Evolutionary conservation across 345 rosid species (phyloP).

Genomic region (Gossypium stocksii): DNA sequence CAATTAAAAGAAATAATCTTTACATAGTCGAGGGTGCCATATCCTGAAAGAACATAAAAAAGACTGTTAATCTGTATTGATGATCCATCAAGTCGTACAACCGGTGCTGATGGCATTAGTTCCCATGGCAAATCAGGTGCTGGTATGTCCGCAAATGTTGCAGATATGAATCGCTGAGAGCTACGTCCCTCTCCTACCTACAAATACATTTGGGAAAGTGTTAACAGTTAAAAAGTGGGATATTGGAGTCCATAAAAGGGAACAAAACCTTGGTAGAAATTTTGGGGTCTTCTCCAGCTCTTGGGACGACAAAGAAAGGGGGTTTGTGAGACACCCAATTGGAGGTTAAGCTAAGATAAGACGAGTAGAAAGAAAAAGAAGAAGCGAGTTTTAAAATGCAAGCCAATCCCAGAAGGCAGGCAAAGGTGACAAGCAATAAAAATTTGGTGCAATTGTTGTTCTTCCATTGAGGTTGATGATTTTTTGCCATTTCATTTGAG

Average conservation of each 20-base stretch:
- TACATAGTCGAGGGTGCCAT: slow-evolving; percentile 57
- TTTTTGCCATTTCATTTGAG: not conserved
- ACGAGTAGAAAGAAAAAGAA: slow-evolving; percentile 27
- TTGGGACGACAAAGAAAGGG: slow-evolving; percentile 25
- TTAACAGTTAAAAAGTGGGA: not conserved
- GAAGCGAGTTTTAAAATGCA: slow-evolving; percentile 39
- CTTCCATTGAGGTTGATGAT: not conserved
- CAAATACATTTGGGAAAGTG: not conserved
- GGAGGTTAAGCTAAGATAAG: slow-evolving; percentile 32
- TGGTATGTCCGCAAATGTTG: slow-evolving; percentile 69
- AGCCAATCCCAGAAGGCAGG: slow-evolving; percentile 34
- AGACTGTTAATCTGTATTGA: slow-evolving; percentile 65
- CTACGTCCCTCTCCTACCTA: slow-evolving; percentile 31
- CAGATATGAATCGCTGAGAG: slow-evolving; percentile 36
- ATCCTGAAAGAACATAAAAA: slow-evolving; percentile 69
- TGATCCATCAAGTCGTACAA: slow-evolving; percentile 82
- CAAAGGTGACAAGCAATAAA: slow-evolving; percentile 29
- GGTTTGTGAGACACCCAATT: slow-evolving; percentile 38
- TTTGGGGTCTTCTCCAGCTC: not conserved
- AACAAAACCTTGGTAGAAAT: slow-evolving; percentile 24
- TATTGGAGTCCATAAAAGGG: not conserved
- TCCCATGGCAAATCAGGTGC: slow-evolving; percentile 79
- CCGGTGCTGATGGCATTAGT: slow-evolving; percentile 73
- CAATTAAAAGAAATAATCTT: slow-evolving; percentile 12
- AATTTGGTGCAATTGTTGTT: slow-evolving; percentile 30